Evolutionary conservation across 495 filamentous ascomycete genomes (phyloP), one percentile per base, ranked within the genome.

Genomic region (Penicillium cinerascens): DNA sequence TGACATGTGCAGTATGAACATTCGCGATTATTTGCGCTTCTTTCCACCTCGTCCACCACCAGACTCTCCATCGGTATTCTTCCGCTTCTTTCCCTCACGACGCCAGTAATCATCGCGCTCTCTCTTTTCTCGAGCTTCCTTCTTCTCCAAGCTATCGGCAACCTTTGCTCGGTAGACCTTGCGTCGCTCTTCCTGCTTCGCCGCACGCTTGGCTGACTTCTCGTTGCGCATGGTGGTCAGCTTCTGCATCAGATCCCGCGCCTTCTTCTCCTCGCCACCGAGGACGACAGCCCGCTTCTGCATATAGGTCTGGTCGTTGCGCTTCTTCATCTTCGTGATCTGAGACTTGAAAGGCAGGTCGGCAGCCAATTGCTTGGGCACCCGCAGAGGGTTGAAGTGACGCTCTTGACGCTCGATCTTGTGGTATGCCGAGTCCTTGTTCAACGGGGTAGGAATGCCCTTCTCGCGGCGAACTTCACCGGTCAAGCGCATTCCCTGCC

Each of bases 51-150:
- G 29, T n/a, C 82, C 81, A 37, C 82, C 86, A 44, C 82, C 87
- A 17, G 75, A 81, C 16, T 81, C 81, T 36, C 71, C 76, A 0
- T 76, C 77, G 16, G 77, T 75, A 16, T 77, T 75, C 67, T 85
- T 90, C 63, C 93, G 81, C 79, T 98, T 98, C 81, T 85, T 90
- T n/a, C 93, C 95, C 74, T 97, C 95, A 54, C 82, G 83, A 55
- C 84, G 77, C 93, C 93, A 98, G 72, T 86, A 98, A 58, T 95
- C 92, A 59, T 95, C 83, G 65, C 82, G 87, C 75, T 98, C 93
- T 64, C 83, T 83, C 80, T 89, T 92, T 77, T 97, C 91, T 41
- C 90, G 78, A 49, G 82, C 88, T 29, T 75, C 76, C 74, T 87
- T 85, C 83, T 87, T 92, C 79, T 95, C 91, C 58, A 82, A 75